Base-by-base conservation (phyloP, 305 asterid genomes). In the Salvia sclarea region DNA sequence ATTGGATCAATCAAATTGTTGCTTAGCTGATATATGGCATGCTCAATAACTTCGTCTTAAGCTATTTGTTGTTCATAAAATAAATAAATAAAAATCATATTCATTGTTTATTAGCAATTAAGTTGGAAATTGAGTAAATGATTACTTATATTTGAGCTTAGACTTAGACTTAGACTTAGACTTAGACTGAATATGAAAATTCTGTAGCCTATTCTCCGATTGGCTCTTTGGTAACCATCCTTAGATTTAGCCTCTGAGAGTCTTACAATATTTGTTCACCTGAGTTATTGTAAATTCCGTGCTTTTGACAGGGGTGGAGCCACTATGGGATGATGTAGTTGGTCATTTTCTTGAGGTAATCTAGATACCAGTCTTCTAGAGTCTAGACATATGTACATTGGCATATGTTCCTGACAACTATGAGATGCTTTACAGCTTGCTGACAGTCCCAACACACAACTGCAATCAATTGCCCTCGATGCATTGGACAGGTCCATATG, bases 401-500 rank as follows among this genome's bases (percentile, higher is more conserved):
- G 44, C 48, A 56, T 57, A 54, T 69, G 41, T 66, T 31, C 25
- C 25, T 65, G 66, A 74, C 71, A 63, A 74, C 66, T 69, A 54
- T 18, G 9, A 64, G 70, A 69, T 68, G 65, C 75, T 74, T 77
- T 83, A 79, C 95, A 94, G 98, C 97, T 94, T 80, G 86, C 95
- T 74, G 85, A 80, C 71, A 82, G 97, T 86, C 79, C 96, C 64
- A 88, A 73, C 64, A 82, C 83, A 75, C 84, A 82, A 66, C 78
- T 94, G 45, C 88, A 91, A 82, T 80, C 68, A 56, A 76, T 94
- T 82, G 97, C 96, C 68, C 91, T 88, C 71, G 93, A 80, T 76
- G 97, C 95, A 45, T 75, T 94, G 93, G 98, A 94, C 80, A 88
- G 88, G 76, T 87, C 96, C 72, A 88, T 94, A 67, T 88, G 90